phyloP scores from a whole-genome alignment of 2,329 filamentous ascomycete genomes.

The Pseudogymnoascus sp. region DNA sequence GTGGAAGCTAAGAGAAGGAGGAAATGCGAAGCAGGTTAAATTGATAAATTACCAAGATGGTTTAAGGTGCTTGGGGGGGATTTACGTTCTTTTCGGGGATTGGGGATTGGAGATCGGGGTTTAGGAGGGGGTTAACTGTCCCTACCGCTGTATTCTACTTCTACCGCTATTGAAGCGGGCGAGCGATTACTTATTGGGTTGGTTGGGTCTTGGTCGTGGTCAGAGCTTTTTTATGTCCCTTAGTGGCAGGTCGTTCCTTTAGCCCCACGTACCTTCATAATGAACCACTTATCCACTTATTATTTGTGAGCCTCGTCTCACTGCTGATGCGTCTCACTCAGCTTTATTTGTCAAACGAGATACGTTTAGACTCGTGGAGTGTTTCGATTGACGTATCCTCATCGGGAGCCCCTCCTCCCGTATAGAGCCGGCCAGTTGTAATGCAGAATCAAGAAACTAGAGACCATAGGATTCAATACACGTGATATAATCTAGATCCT shows the following conservation, averaged over 20 bases:
- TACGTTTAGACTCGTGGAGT: neutral
- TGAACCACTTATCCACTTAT: neutral
- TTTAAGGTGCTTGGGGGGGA: neutral
- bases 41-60: neutral
- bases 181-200: neutral
- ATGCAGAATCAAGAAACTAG: neutral
- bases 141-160: neutral
- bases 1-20: neutral
- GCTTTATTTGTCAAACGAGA: conserved; percentile 2
- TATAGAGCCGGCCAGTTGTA: neutral
- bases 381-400: neutral
- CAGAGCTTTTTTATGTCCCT: neutral
- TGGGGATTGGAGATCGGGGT: neutral
- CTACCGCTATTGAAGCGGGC: neutral
- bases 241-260: neutral
- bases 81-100: neutral
- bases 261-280: neutral
- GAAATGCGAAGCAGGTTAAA: neutral
- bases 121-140: neutral
- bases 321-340: neutral
- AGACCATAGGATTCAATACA: neutral
- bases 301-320: neutral
- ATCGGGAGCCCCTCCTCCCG: neutral
- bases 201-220: neutral
- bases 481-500: neutral